Evolutionary conservation across 169 alveolate species (phyloP), one percentile per base, ranked within the genome.

Genomic region (Cryptosporidium meleagridis): DNA sequence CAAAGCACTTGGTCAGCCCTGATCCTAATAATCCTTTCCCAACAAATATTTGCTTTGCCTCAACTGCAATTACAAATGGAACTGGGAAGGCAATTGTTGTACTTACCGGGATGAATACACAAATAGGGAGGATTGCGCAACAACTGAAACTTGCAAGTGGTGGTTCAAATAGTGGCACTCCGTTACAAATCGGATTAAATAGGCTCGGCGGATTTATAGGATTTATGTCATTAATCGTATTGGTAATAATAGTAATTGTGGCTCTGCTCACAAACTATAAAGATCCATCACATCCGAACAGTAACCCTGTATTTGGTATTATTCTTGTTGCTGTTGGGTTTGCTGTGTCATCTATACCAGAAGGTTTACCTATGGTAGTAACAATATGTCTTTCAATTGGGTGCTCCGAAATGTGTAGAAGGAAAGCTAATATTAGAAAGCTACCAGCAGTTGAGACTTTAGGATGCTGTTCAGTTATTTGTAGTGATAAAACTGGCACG

Each of bases 401-500:
- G 8, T 98, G 97, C 33, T 93, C 95, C 75, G 97, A 95, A 91
- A 97, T 98, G 99, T 98, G 97, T 73, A 91, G 93, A 85, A 95
- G 97, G 86, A 95, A 96, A 86, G 98, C 97, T 85, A 95, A 96
- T 92, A 97, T 97, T 69, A 93, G 97, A 84, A 96, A 95, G 92
- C 95, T 98, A 61, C 98, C 99, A 12, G 98, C 99, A 18, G 98
- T 98, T 67, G 99, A 97, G 94, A 97, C 98, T 0, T 95, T 98
- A 96, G 99, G 99, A 35, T 98, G 98, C 67, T 98, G 99, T 31
- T 96, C 98, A 44, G 97, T 96, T 70, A 96, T 98, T 71, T 98
- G 99, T 93, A 95, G 98, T 69, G 99, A 98, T 95, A 98, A 98
- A 95, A 98, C 99, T 21, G 99, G 99, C 29, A 97, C 99, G 21